These are phyloP conservation scores for Oryza glaberrima DNA, from an alignment of 176 grass and related monocot genomes.

Conservation along the genomic window DNA sequence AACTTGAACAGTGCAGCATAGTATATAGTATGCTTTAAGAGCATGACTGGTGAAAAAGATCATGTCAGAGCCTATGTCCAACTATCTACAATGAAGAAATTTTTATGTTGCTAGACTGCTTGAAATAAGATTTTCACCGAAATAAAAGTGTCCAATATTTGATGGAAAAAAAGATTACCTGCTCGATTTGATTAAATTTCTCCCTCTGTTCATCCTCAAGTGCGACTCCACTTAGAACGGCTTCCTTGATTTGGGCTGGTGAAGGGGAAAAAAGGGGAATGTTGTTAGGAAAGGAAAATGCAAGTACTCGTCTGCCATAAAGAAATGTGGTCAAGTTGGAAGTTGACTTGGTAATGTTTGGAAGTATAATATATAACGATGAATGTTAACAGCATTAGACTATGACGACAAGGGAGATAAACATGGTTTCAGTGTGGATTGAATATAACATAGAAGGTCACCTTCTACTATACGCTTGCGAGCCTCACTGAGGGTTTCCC, in stretches of 20 bases:
- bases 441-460: slow-evolving; percentile 31
- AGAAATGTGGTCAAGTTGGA: neutral
- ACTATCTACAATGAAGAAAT: neutral
- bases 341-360: neutral
- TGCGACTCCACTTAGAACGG: slow-evolving; percentile 86
- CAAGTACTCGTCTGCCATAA: slow-evolving; percentile 6
- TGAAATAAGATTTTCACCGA: neutral
- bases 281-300: neutral
- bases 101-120: neutral
- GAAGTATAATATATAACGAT: neutral
- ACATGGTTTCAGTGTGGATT: neutral
- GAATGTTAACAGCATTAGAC: neutral
- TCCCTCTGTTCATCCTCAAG: slow-evolving; percentile 85
- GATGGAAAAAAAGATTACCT: slow-evolving; percentile 43
- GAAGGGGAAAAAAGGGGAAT: neutral
- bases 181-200: slow-evolving; percentile 91
- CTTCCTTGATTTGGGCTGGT: slow-evolving; percentile 88
- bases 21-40: neutral
- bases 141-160: neutral
- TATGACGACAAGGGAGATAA: neutral
- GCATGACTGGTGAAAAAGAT: neutral
- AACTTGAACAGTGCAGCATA: neutral
- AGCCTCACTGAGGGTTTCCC: slow-evolving; percentile 72
- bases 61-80: neutral
- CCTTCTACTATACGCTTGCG: slow-evolving; percentile 88